Base-by-base conservation (phyloP, 1,284 basidiomycete genomes). In the Trametes hirsuta region DNA sequence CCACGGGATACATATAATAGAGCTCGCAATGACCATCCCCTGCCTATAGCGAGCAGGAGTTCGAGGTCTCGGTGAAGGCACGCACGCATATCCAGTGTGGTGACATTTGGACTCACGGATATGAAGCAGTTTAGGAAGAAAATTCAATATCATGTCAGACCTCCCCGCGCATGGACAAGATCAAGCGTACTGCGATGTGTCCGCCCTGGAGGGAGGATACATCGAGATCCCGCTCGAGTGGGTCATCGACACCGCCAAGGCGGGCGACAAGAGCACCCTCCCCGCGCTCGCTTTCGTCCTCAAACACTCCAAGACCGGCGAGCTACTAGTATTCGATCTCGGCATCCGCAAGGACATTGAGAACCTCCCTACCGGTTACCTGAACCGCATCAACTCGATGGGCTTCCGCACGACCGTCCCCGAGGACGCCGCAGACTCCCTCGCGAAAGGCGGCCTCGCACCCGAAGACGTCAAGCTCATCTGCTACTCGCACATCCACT, bases 221-320 rank as follows among this genome's bases (percentile, higher is more conserved):
- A 69, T 83, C 10, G 59, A 64, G 25, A 58, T 84, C 11, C 65
- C 74, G 0, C 64, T 75, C 12, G 66, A 74, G 9, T 71, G 70
- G 48, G 66, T 81, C 47, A 67, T 83, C 22, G 76, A 76, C 36
- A 74, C 72, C 25, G 71, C 72, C 1, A 58, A 65, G 11, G 45
- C 53, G 15, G 67, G 72, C 34, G 72, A 72, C 14, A 41, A 39
- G 5, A 25, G 15, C 22, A 37, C 22, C 25, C 37, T 58, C 34
- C 84, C 81, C 10, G 78, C 79, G 4, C 75, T 85, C 46, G 73
- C 78, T 3, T 85, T 84, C 69, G 75, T 78, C 45, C 69, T 86
- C 42, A 73, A 74, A 5, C 81, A 85, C 60, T 79, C 81, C 11
- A 65, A 64, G 12, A 76, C 72, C 21, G 68, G 71, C 4, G 68